Percentiles rank a stretch among this genome's conserved stretches.
These are phyloP conservation scores for Pterocarpus santalinus DNA, from an alignment of 306 rosid species.

Conservation along the genomic window DNA sequence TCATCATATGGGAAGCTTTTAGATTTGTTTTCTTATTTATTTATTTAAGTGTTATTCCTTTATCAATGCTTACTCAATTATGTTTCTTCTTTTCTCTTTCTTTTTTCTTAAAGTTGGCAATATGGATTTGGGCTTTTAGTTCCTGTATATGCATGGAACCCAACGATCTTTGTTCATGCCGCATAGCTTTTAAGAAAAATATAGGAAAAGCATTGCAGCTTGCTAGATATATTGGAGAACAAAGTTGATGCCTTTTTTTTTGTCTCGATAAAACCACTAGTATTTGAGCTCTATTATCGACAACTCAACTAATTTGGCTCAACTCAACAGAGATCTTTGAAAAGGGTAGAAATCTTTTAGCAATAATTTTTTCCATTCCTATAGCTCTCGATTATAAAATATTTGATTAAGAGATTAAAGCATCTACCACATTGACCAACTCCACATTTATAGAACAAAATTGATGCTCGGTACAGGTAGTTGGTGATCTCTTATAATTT, in stretches of 20 bases:
- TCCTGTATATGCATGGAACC: background rate
- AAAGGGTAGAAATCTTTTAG: too few species aligned
- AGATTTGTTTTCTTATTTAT: background rate
- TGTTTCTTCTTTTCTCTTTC: background rate
- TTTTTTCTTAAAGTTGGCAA: background rate
- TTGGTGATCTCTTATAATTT: background rate
- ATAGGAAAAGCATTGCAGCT: background rate
- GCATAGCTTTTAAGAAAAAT: slow-evolving; percentile 20
- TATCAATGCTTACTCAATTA: background rate
- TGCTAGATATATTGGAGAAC: background rate
- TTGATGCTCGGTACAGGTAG: background rate
- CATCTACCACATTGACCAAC: too few species aligned
- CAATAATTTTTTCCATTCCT: too few species aligned
- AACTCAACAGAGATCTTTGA: too few species aligned
- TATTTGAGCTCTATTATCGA: too few species aligned
- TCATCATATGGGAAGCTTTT: background rate
- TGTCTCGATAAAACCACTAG: too few species aligned
- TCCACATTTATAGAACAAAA: background rate
- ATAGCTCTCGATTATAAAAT: too few species aligned
- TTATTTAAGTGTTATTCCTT: background rate
- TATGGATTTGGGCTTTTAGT: background rate
- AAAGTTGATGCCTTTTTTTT: background rate
- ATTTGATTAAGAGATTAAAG: too few species aligned
- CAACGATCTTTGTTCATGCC: background rate
- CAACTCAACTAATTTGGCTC: too few species aligned